These are phyloP conservation scores for Musa beccarii DNA, from an alignment of 176 grass and related monocot species.

Conservation along the genomic window DNA sequence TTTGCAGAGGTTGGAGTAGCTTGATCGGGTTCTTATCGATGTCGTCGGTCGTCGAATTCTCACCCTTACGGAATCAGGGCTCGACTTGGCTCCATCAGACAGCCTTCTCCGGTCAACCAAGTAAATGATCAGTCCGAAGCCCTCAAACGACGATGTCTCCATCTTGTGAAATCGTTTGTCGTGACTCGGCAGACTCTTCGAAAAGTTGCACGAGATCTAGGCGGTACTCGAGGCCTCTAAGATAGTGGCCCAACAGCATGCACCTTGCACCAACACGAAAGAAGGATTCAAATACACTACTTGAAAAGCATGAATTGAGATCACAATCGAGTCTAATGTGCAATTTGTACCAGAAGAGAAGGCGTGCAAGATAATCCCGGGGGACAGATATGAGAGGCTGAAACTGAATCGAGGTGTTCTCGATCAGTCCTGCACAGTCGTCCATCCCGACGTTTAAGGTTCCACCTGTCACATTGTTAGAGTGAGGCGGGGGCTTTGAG, in stretches of 20 bases:
- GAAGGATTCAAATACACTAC: neutral
- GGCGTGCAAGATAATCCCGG: constrained; percentile 82
- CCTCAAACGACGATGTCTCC: constrained; percentile 36
- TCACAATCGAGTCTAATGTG: neutral
- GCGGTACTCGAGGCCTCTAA: constrained; percentile 80
- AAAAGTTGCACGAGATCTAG: constrained; percentile 68
- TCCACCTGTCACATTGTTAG: constrained; percentile 44
- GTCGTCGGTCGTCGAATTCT: too few species aligned
- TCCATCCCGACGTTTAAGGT: constrained; percentile 44
- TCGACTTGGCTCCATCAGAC: too few species aligned
- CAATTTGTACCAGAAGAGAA: constrained; percentile 72
- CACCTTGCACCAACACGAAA: constrained; percentile 41
- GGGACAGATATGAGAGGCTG: constrained; percentile 79
- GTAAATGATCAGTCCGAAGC: too few species aligned
- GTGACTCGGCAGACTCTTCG: constrained; percentile 28
- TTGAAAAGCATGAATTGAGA: neutral
- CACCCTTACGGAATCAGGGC: too few species aligned
- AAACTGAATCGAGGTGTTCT: constrained; percentile 74
- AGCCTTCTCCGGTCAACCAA: too few species aligned
- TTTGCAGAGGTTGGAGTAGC: too few species aligned
- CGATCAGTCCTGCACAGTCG: constrained; percentile 58
- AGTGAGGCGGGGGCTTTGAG: constrained; percentile 35
- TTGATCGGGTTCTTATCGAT: too few species aligned
- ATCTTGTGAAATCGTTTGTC: constrained; percentile 30
- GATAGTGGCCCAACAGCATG: constrained; percentile 90